A percentile compares a stretch with the other conserved stretches of the same genome.
Conservation (phyloP, 148 eudicot genomes). For the Camellia granthamiana region DNA sequence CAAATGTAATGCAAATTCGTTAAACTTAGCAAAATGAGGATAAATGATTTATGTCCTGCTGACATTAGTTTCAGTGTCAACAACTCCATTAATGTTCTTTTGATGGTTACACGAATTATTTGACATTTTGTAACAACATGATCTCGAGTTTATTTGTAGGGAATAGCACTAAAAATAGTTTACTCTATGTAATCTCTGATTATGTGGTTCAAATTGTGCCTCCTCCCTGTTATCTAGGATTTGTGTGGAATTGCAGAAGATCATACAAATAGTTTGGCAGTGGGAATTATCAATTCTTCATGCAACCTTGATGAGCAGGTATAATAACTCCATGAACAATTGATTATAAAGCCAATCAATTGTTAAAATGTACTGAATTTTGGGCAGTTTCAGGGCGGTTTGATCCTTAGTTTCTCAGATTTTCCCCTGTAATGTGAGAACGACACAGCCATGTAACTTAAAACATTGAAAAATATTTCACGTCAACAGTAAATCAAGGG, state of each 20-base stretch:
- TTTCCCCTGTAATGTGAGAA: too few relatives aligned
- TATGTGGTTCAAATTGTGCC: not conserved
- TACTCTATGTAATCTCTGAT: not conserved
- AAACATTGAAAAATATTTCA: not conserved
- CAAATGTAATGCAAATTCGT: too few relatives aligned
- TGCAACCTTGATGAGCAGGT: slow-evolving; percentile 44
- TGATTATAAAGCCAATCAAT: not conserved
- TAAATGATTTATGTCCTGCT: too few relatives aligned
- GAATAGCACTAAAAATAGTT: not conserved
- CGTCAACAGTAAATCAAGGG: too few relatives aligned
- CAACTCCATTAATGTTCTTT: not conserved
- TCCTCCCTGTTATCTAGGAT: slow-evolving; percentile 17
- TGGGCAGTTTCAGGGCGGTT: slow-evolving; percentile 8
- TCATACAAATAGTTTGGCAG: slow-evolving; percentile 22
- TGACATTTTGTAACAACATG: not conserved
- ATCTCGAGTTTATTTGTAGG: not conserved
- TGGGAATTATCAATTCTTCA: slow-evolving; percentile 26
- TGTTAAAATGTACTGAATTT: not conserved
- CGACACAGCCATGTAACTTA: not conserved
- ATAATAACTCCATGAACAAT: not conserved
- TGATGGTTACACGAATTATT: not conserved
- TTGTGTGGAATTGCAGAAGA: slow-evolving; percentile 18
- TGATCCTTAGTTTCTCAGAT: not conserved
- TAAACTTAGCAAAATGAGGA: too few relatives aligned
- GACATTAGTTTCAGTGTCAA: not conserved